Evolutionary conservation across 257 asterid genomes (phyloP).

Genomic region (Solanum virginianum): DNA sequence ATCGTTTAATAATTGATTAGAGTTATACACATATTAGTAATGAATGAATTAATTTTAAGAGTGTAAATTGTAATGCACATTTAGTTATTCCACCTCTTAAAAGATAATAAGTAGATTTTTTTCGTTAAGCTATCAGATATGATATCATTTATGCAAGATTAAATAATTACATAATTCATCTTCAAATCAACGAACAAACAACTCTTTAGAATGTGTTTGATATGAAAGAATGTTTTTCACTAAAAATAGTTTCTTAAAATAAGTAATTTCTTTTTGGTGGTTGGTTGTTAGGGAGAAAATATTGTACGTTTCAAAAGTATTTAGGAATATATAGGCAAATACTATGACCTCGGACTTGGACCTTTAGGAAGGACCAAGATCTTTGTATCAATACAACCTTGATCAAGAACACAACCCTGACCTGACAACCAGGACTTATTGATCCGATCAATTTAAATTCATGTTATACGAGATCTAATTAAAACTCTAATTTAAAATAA

Average conservation of each 20-base stretch:
- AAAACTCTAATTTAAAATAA: too few relatives aligned
- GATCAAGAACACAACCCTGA: not conserved
- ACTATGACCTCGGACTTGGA: too few relatives aligned
- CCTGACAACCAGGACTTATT: not conserved
- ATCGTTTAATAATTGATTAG: too few relatives aligned
- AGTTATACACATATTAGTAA: too few relatives aligned
- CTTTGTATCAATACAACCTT: not conserved
- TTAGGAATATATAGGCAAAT: too few relatives aligned
- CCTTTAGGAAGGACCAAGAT: too few relatives aligned
- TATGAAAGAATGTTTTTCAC: not conserved
- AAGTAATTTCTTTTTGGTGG: not conserved
- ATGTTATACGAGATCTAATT: too few relatives aligned
- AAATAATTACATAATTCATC: not conserved
- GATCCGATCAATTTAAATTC: not conserved
- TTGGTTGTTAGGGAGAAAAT: not conserved
- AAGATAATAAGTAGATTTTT: not conserved
- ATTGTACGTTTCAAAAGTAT: not conserved
- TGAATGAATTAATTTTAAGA: too few relatives aligned
- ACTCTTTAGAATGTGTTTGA: not conserved
- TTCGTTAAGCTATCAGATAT: too few relatives aligned
- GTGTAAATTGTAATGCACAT: too few relatives aligned
- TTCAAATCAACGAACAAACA: too few relatives aligned
- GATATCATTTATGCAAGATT: rapidly evolving
- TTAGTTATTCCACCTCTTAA: too few relatives aligned
- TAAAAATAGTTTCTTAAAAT: not conserved